Evolutionary conservation across 1,139 yeast genomes (phyloP), one percentile per base, ranked within the genome.

Genomic region (Pichia sp.): DNA sequence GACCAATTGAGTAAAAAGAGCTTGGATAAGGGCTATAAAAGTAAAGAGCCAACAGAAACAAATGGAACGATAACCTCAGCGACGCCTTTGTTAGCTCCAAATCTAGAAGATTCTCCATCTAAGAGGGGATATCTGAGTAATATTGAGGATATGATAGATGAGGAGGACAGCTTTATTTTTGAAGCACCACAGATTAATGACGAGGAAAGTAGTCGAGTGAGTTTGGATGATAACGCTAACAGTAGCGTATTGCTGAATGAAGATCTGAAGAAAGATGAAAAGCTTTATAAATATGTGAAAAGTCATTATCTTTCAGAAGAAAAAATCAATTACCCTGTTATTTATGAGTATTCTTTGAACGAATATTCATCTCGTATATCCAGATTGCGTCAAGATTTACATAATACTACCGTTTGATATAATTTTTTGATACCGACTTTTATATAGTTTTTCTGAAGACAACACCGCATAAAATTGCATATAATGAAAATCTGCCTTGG

Each of bases 221-320:
- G 33, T 31, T 7, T 7, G 10, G 10, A 31, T 31, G 10, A 31
- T 31, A 31, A 16, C 28, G 23, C 10, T n/a, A 7, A 28, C 16
- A 27, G 10, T 37, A 29, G 29, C 16, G 2, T 9, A 11, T 28
- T 16, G 7, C 9, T 35, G 11, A 40, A 55, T 10, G 61, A 64
- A 28, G 72, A 69, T n/a, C 55, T 68, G 37, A 58, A 57, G 1
- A 59, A 54, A 35, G 79, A 74, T 47, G 75, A 73, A 36, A 57
- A 54, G 27, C 48, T 74, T 5, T 78, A 72, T 49, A 53, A 49
- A 23, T 59, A 60, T 41, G 79, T 77, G 0, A 62, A 60, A 40
- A 55, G 65, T 27, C 67, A 65, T 10, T 53, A 50, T 35, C 39
- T 59, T 5, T 29, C 53, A 0, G 51, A 47, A 5, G 47, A 43